Percentiles rank a stretch among this genome's conserved stretches.
Evolutionary conservation across 805 yeast species (phyloP).

Genomic region (Metschnikowia continentalis): DNA sequence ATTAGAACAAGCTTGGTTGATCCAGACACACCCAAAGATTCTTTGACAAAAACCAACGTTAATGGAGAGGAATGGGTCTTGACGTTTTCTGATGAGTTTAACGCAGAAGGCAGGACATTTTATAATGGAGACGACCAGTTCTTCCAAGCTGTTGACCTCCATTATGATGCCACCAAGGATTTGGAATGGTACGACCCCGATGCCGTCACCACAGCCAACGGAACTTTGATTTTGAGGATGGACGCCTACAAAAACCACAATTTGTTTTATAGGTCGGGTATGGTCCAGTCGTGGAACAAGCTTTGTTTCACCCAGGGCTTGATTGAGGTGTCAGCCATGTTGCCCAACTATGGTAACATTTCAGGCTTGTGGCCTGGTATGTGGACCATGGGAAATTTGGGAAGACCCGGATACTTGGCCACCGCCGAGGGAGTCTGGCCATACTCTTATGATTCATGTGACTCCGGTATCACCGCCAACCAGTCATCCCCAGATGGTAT

Average conservation of each 20-base stretch:
- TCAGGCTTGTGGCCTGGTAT: conserved; percentile 38
- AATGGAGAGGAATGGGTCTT: conserved; percentile 52
- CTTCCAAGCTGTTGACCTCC: conserved; percentile 37
- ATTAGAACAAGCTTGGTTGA: conserved; percentile 35
- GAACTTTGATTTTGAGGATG: conserved; percentile 32
- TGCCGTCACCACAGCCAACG: conserved; percentile 38
- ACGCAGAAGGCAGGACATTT: conserved; percentile 41
- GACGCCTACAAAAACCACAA: conserved; percentile 37
- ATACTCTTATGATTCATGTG: conserved; percentile 35
- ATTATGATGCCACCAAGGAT: conserved; percentile 41
- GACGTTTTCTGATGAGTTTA: conserved; percentile 41
- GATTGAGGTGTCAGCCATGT: conserved; percentile 26
- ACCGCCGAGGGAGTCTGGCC: conserved; percentile 40
- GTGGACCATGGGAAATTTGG: conserved; percentile 38
- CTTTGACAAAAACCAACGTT: conserved; percentile 19
- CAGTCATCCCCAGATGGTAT: conserved; percentile 39
- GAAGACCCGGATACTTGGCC: conserved; percentile 34
- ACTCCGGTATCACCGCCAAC: conserved; percentile 35
- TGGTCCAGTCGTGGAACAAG: conserved; percentile 40
- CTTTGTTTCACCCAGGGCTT: conserved; percentile 33
- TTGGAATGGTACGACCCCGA: conserved; percentile 45
- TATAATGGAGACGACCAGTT: conserved; percentile 44
- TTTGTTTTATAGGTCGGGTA: conserved; percentile 36
- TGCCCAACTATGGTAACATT: conserved; percentile 30
- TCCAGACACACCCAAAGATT: conserved; percentile 38